Percentiles rank a stretch among this genome's conserved stretches.
phyloP scores from a whole-genome alignment of 2,329 filamentous ascomycete species.

The Colletotrichum ledebouriae region DNA sequence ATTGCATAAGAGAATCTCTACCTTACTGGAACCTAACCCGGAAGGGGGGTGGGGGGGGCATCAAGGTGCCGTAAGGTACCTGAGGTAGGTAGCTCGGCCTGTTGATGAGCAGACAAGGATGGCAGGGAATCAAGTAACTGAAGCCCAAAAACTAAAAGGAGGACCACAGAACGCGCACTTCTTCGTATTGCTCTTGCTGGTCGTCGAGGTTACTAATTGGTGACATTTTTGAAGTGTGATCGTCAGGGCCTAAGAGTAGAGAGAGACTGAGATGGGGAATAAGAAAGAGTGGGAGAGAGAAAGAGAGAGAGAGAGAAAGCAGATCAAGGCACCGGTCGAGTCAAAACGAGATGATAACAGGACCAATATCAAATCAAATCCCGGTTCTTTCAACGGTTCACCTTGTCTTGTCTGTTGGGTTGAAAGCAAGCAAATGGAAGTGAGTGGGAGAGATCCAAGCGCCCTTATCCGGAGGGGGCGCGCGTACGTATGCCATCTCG shows the following conservation, averaged over 20 bases:
- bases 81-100: slow-evolving; percentile 7
- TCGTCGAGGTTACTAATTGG: neutral
- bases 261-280: neutral
- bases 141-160: too few relatives aligned
- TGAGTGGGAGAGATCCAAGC: neutral
- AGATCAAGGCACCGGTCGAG: neutral
- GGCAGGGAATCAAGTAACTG: neutral
- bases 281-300: neutral
- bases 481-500: slow-evolving; percentile 23
- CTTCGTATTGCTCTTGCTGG: neutral
- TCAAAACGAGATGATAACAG: neutral
- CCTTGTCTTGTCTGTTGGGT: neutral
- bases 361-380: slow-evolving; percentile 5
- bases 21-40: slow-evolving; percentile 15
- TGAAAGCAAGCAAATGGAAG: too few relatives aligned
- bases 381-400: slow-evolving; percentile 1
- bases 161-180: neutral
- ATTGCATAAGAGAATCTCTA: slow-evolving; percentile 27
- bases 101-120: slow-evolving; percentile 10
- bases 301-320: neutral
- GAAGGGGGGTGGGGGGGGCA: neutral
- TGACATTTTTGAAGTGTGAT: slow-evolving; percentile 2
- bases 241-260: slow-evolving; percentile 10
- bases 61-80: neutral
- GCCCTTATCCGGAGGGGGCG: neutral